Evolutionary conservation across 805 yeast species (phyloP).

Genomic region (Zygotorulaspora sp.): DNA sequence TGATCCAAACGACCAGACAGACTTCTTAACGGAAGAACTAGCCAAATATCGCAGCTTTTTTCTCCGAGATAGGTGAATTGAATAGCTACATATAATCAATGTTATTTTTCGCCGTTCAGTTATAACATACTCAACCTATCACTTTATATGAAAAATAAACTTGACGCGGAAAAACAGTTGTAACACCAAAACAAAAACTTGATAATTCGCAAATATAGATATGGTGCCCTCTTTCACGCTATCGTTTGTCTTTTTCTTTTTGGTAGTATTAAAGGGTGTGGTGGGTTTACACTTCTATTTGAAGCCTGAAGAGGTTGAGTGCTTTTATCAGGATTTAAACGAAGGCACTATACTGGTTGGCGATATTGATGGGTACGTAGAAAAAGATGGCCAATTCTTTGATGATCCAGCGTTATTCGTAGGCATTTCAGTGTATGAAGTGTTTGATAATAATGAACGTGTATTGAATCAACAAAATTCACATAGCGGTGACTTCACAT

Average conservation of each 20-base stretch:
- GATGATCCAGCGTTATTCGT: conserved; percentile 54
- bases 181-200: background rate
- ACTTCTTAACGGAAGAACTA: conserved; percentile 12
- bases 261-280: background rate
- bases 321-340: conserved; percentile 80
- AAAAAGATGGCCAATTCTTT: conserved; percentile 44
- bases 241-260: background rate
- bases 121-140: no score
- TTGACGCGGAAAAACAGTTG: no score
- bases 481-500: conserved; percentile 65
- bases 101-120: no score
- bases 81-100: no score
- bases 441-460: conserved; percentile 77
- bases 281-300: conserved; percentile 64
- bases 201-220: background rate
- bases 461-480: conserved; percentile 64
- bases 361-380: conserved; percentile 64
- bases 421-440: conserved; percentile 50
- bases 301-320: conserved; percentile 67
- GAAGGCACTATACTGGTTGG: conserved; percentile 78
- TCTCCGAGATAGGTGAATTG: no score
- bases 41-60: conserved; percentile 5
- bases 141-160: no score
- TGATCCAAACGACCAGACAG: conserved; percentile 7
- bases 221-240: no score